These are phyloP conservation scores for Penicillium pancosmium DNA, from an alignment of 495 filamentous ascomycete species.

Conservation along the genomic window DNA sequence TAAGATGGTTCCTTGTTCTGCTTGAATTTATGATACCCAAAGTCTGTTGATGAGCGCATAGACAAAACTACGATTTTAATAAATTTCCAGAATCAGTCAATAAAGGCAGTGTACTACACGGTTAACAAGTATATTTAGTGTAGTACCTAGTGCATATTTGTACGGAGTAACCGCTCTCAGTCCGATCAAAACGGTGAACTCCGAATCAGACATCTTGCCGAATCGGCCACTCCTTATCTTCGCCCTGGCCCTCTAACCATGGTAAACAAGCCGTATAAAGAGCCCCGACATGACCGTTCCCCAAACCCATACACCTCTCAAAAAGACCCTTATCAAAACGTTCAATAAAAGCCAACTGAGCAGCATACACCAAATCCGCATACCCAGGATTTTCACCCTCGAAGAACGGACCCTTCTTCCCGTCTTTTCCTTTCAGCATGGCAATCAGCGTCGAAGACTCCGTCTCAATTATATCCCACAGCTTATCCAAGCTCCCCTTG, in stretches of 20 bases:
- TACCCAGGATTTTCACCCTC: slow-evolving; percentile 28
- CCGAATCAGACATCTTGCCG: background rate
- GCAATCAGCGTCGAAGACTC: slow-evolving; percentile 14
- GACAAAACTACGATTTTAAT: too few species aligned
- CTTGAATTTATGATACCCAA: slow-evolving; percentile 12
- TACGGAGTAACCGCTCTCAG: too few species aligned
- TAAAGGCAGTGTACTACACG: too few species aligned
- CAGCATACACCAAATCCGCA: slow-evolving; percentile 25
- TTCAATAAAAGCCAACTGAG: slow-evolving; percentile 25
- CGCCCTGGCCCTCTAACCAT: slow-evolving; percentile 36
- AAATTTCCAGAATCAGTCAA: too few species aligned
- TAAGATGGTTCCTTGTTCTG: slow-evolving; percentile 16
- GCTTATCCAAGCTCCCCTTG: slow-evolving; percentile 3
- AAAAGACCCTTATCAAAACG: slow-evolving; percentile 26
- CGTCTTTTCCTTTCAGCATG: slow-evolving; percentile 26
- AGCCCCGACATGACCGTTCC: slow-evolving; percentile 22
- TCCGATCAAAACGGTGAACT: background rate
- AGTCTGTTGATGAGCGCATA: background rate
- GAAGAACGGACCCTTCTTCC: slow-evolving; percentile 27
- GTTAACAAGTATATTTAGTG: too few species aligned
- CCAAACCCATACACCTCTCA: slow-evolving; percentile 22
- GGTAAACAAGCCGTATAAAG: slow-evolving; percentile 34
- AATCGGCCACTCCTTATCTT: slow-evolving; percentile 33
- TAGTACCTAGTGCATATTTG: too few species aligned
- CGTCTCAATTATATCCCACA: slow-evolving; percentile 19